These are phyloP conservation scores for Phaseolus lunatus DNA, from an alignment of 306 rosid genomes.

Conservation along the genomic window DNA sequence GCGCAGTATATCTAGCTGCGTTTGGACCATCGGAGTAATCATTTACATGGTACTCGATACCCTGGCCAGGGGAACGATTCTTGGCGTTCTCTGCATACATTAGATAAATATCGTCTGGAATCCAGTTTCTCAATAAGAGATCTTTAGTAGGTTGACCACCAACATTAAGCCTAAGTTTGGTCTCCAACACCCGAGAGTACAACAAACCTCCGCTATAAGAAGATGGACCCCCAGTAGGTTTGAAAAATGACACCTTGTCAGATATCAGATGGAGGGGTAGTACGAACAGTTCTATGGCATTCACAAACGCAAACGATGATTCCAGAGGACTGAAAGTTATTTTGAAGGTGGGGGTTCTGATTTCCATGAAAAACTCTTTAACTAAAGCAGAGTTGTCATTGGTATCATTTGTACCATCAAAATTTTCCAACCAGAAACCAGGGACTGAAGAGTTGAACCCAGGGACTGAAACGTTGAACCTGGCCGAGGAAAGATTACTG, in stretches of 20 bases:
- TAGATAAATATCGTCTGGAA: conserved; percentile 43
- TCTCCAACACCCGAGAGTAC: conserved; percentile 41
- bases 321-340: conserved; percentile 46
- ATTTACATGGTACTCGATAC: neutral
- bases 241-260: fast-evolving
- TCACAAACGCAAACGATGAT: conserved; percentile 53
- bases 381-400: conserved; percentile 18
- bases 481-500: conserved; percentile 40
- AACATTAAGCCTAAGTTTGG: conserved; percentile 48
- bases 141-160: conserved; percentile 22
- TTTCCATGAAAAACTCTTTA: conserved; percentile 43
- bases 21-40: neutral
- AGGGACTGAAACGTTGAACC: conserved; percentile 52
- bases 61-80: fast-evolving
- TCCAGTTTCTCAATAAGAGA: conserved; percentile 49
- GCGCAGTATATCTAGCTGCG: conserved; percentile 15
- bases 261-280: conserved; percentile 33
- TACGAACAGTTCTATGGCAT: conserved; percentile 58
- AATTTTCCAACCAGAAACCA: conserved; percentile 35
- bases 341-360: neutral
- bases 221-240: too few relatives aligned
- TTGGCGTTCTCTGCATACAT: neutral
- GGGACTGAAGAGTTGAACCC: conserved; percentile 51
- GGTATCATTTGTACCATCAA: neutral
- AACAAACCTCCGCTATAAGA: neutral